Percentiles rank a stretch among this genome's conserved stretches.
phyloP scores from a whole-genome alignment of 345 rosid species.

The Linum trigynum region DNA sequence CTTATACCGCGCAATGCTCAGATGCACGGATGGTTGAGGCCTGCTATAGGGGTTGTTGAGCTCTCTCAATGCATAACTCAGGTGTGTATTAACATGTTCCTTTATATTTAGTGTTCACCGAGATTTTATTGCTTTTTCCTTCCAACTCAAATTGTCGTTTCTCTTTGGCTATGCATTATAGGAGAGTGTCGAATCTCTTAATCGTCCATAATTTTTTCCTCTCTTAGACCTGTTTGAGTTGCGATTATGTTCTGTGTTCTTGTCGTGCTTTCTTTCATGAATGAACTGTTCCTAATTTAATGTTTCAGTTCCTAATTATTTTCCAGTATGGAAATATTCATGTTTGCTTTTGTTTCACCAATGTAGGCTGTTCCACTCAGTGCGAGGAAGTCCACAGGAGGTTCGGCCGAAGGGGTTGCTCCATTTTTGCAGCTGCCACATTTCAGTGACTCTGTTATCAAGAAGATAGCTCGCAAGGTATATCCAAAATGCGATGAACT shows the following conservation, averaged over 20 bases:
- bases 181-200: neutral
- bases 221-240: neutral
- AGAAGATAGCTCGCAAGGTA: slow-evolving; percentile 91
- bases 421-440: slow-evolving; percentile 94
- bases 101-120: neutral
- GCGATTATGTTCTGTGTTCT: slow-evolving; percentile 11
- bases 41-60: slow-evolving; percentile 88
- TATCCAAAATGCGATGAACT: neutral
- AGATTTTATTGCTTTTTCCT: too few species aligned
- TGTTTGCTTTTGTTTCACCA: neutral
- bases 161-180: neutral
- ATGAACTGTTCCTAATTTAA: too few species aligned
- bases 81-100: slow-evolving; percentile 33
- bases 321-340: too few species aligned
- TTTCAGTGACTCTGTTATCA: slow-evolving; percentile 68
- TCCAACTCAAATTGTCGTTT: neutral
- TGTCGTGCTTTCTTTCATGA: too few species aligned
- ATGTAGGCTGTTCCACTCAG: slow-evolving; percentile 94
- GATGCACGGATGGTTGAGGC: slow-evolving; percentile 99
- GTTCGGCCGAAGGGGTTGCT: slow-evolving; percentile 78
- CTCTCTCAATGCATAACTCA: slow-evolving; percentile 94
- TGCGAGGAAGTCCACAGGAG: slow-evolving; percentile 82
- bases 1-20: slow-evolving; percentile 75
- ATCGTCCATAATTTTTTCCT: slow-evolving; percentile 3
- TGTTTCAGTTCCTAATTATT: too few species aligned